Conservation (phyloP, 2,329 filamentous ascomycete genomes). For the Didymella glomerata region DNA sequence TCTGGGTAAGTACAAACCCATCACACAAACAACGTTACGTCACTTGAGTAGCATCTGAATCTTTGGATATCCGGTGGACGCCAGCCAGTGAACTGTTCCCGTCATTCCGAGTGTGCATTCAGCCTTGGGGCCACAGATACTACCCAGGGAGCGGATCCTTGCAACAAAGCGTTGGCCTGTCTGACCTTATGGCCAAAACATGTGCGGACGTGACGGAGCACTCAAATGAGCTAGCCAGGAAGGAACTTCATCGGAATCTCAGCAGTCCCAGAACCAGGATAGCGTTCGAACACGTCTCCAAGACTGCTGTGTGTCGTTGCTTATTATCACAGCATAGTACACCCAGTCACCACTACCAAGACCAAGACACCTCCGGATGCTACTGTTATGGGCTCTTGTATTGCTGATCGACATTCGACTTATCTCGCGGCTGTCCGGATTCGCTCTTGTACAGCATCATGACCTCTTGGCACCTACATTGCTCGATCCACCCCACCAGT, state of each 20-base stretch:
- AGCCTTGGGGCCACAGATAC: too few species aligned
- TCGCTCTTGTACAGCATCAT: too few species aligned
- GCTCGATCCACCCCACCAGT: background rate
- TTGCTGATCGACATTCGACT: too few species aligned
- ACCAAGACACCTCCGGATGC: too few species aligned
- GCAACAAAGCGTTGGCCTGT: background rate
- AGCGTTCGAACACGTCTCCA: background rate
- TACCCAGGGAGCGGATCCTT: too few species aligned
- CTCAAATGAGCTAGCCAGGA: background rate
- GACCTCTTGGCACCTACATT: too few species aligned
- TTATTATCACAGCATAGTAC: background rate
- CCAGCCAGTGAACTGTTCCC: background rate
- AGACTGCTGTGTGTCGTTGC: background rate
- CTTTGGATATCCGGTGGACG: background rate
- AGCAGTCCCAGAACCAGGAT: background rate
- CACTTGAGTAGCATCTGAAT: background rate
- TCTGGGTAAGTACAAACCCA: background rate
- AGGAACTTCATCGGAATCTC: background rate
- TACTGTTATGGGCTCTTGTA: background rate
- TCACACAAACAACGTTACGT: background rate
- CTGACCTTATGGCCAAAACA: background rate
- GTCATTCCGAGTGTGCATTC: background rate
- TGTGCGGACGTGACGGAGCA: background rate
- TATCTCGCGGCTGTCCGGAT: too few species aligned
- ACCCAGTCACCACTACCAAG: too few species aligned